Base-by-base conservation (phyloP, 352 stramenopile species). In the Globisporangium polare region DNA sequence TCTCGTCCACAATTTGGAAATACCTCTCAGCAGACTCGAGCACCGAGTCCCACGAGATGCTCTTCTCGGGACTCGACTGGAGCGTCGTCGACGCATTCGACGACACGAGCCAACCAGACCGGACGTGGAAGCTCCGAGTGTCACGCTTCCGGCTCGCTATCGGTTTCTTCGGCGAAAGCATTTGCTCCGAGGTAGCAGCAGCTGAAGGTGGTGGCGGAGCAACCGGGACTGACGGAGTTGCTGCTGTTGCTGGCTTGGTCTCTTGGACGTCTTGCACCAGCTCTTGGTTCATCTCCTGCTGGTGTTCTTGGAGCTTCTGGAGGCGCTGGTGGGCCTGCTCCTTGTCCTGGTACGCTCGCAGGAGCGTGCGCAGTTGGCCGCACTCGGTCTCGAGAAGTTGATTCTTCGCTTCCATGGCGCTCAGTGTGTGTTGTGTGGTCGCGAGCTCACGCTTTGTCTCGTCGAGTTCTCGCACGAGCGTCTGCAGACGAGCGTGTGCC, bases 81-180 rank as follows among this genome's bases (percentile, higher is more conserved):
- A 64, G 67, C 35, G 22, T 55, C 51, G 35, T 63, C 43, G 22
- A 58, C 50, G 61, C 47, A 45, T 65, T 51, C 33, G 71, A 74
- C 1, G 64, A 56, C 20, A 54, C 46, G 51, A 77, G 67, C 70
- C 67, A 77, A 37, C 65, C 55, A 4, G 67, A 74, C 6, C 62
- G 58, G 7, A 54, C 64, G 26, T 66, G 65, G 8, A 74, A 53
- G 53, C 67, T 72, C 15, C 60, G 58, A 15, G 61, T 63, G 15
- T 67, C 67, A 4, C 70, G 60, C 41, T 68, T 62, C 54, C 54
- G 45, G n/a, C 46, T 60, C 29, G n/a, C 17, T 22, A 10, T 20
- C 37, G 33, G 53, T 58, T 33, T 69, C 39, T 41, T 71, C 18
- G 20, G 62, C 35, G 29, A 20, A n/a, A 7, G 29, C 7, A 24